Percentiles rank a stretch among this genome's conserved stretches.
These are phyloP conservation scores for Leptographium lundbergii DNA, from an alignment of 2,329 filamentous ascomycete genomes.

Conservation along the genomic window DNA sequence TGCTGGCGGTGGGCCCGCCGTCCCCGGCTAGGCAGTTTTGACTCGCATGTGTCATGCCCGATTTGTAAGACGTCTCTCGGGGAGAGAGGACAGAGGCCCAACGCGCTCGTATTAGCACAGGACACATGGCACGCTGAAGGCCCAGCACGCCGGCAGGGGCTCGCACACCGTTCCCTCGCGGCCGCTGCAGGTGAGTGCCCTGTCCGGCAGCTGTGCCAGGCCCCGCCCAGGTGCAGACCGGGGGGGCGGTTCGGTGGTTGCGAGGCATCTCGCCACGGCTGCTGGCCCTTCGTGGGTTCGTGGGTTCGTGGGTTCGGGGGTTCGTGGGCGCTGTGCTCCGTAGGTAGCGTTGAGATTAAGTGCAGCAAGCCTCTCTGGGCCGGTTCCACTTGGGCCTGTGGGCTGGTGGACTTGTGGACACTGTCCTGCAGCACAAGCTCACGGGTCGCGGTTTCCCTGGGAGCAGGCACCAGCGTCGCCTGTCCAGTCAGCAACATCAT, in stretches of 20 bases:
- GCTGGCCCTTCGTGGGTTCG: too few species aligned
- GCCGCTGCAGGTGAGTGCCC: too few species aligned
- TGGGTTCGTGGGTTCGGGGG: too few species aligned
- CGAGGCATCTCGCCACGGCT: too few species aligned
- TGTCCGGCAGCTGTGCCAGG: too few species aligned
- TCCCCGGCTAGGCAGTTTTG: not conserved
- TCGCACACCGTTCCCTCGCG: not conserved
- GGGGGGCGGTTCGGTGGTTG: too few species aligned
- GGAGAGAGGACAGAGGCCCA: too few species aligned
- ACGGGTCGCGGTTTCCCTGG: too few species aligned
- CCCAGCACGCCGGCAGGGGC: too few species aligned
- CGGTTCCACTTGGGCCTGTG: not conserved
- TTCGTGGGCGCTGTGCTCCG: not conserved
- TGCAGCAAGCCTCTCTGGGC: not conserved
- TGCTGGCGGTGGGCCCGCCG: not conserved
- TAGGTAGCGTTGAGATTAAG: not conserved
- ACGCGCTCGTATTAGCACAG: not conserved
- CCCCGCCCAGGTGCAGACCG: too few species aligned
- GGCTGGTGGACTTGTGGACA: too few species aligned
- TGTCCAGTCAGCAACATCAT: not conserved
- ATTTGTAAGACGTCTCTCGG: not conserved
- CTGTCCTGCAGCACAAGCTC: not conserved
- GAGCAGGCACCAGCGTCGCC: not conserved
- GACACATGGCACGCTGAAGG: not conserved
- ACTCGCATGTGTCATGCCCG: not conserved